Conservation (phyloP, 805 yeast genomes). For the Kodamaea fukazawae region DNA sequence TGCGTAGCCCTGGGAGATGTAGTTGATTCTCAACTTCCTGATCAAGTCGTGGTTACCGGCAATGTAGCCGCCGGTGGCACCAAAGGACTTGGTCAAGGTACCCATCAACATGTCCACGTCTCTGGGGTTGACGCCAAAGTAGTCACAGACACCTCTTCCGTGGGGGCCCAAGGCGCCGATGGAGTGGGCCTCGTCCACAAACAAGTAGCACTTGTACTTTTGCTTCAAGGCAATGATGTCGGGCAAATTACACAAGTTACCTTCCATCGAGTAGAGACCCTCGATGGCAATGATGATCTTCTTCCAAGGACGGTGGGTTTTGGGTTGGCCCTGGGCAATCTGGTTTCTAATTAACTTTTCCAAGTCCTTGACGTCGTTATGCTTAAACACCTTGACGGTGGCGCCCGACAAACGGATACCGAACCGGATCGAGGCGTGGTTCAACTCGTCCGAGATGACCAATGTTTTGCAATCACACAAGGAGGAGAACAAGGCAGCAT, state of each 20-base stretch:
- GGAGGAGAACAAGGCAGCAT: slow-evolving; percentile 81
- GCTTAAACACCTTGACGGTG: slow-evolving; percentile 85
- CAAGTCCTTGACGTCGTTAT: slow-evolving; percentile 80
- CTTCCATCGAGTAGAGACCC: slow-evolving; percentile 92
- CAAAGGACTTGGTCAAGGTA: slow-evolving; percentile 94
- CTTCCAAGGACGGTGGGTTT: slow-evolving; percentile 94
- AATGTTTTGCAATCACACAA: slow-evolving; percentile 84
- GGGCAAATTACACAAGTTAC: slow-evolving; percentile 84
- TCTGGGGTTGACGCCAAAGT: slow-evolving; percentile 74
- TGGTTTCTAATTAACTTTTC: slow-evolving; percentile 78
- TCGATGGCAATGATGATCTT: slow-evolving; percentile 83
- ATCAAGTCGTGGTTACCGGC: slow-evolving; percentile 72
- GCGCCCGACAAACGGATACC: slow-evolving; percentile 94
- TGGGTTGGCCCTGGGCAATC: slow-evolving; percentile 92
- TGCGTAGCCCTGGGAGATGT: slow-evolving; percentile 71
- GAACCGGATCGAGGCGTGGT: slow-evolving; percentile 93
- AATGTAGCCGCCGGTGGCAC: slow-evolving; percentile 97
- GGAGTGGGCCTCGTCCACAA: slow-evolving; percentile 97
- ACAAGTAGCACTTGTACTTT: slow-evolving; percentile 84
- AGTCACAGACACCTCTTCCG: slow-evolving; percentile 95
- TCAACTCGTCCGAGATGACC: slow-evolving; percentile 89
- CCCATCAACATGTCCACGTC: slow-evolving; percentile 93
- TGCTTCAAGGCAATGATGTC: slow-evolving; percentile 66
- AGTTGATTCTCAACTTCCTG: slow-evolving; percentile 69
- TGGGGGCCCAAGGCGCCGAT: slow-evolving; percentile 97